These are phyloP conservation scores for Stephanodiscus minutulus DNA, from an alignment of 108 stramenopile species.

Conservation along the genomic window DNA sequence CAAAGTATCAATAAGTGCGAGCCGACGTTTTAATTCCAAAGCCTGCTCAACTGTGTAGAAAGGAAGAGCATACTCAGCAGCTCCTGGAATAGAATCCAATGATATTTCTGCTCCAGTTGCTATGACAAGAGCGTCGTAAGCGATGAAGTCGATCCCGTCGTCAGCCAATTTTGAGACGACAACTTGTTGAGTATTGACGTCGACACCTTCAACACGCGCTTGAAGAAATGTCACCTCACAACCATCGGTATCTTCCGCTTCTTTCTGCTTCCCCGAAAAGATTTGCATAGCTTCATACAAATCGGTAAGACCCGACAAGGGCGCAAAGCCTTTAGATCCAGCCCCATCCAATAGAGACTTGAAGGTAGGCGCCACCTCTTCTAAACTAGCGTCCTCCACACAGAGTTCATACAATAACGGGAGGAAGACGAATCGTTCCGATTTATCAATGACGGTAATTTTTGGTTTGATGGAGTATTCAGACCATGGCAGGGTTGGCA, in stretches of 20 bases:
- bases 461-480: conserved; percentile 37
- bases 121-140: conserved; percentile 77
- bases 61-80: conserved; percentile 65
- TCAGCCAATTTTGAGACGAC: conserved; percentile 10
- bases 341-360: conserved; percentile 51
- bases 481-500: conserved; percentile 50
- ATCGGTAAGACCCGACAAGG: conserved; percentile 7
- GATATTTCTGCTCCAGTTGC: conserved; percentile 70
- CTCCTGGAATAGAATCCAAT: conserved; percentile 72
- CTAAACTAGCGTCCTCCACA: conserved; percentile 60
- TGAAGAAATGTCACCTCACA: conserved; percentile 38
- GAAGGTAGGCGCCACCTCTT: conserved; percentile 69
- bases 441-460: conserved; percentile 78
- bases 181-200: conserved; percentile 40
- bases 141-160: conserved; percentile 21
- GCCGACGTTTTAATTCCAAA: conserved; percentile 54
- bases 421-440: conserved; percentile 85
- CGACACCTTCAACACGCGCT: conserved; percentile 55
- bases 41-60: conserved; percentile 83
- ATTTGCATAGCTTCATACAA: conserved; percentile 6
- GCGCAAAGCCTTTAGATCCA: neutral
- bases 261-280: conserved; percentile 6
- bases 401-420: conserved; percentile 88
- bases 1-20: conserved; percentile 51
- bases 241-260: neutral